phyloP scores from a whole-genome alignment of 1,139 yeast species.

The Lodderomyces pseudojiufengensis region DNA sequence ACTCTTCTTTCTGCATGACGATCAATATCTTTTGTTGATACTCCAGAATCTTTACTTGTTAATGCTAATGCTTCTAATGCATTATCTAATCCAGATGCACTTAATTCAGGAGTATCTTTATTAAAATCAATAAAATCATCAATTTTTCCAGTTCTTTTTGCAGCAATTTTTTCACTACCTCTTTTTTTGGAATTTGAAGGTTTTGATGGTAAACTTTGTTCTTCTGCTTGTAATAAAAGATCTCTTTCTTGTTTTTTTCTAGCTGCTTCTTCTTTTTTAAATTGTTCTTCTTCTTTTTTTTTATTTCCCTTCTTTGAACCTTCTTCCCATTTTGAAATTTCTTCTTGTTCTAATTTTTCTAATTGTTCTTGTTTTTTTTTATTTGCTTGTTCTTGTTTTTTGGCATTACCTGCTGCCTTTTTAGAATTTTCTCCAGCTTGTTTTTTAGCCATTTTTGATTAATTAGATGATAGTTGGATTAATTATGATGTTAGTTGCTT shows the following conservation, averaged over 20 bases:
- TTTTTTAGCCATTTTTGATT: conserved; percentile 48
- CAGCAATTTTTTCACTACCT: conserved; percentile 70
- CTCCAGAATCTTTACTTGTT: conserved; percentile 53
- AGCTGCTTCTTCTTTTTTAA: conserved; percentile 61
- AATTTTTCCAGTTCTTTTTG: conserved; percentile 59
- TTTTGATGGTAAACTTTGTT: conserved; percentile 57
- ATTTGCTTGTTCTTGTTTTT: conserved; percentile 64
- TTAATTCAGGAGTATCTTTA: conserved; percentile 49
- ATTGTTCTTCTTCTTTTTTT: conserved; percentile 63
- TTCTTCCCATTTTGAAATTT: conserved; percentile 64
- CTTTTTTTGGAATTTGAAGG: conserved; percentile 52
- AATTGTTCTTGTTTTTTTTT: conserved; percentile 56
- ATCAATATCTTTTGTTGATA: conserved; percentile 62
- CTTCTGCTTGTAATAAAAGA: conserved; percentile 59
- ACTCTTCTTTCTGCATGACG: conserved; percentile 88
- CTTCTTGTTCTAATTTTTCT: conserved; percentile 48
- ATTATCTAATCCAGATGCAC: conserved; percentile 73
- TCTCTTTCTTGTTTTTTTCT: conserved; percentile 65
- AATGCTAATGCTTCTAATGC: conserved; percentile 76
- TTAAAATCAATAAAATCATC: conserved; percentile 58
- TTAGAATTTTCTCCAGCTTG: conserved; percentile 56
- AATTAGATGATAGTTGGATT: too few relatives aligned
- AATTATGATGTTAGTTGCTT: too few relatives aligned
- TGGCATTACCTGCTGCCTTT: conserved; percentile 69
- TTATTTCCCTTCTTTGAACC: conserved; percentile 70